A percentile compares a stretch with the other conserved stretches of the same genome.
phyloP scores from a whole-genome alignment of 257 asterid species.

The Forsythia viridissima region DNA sequence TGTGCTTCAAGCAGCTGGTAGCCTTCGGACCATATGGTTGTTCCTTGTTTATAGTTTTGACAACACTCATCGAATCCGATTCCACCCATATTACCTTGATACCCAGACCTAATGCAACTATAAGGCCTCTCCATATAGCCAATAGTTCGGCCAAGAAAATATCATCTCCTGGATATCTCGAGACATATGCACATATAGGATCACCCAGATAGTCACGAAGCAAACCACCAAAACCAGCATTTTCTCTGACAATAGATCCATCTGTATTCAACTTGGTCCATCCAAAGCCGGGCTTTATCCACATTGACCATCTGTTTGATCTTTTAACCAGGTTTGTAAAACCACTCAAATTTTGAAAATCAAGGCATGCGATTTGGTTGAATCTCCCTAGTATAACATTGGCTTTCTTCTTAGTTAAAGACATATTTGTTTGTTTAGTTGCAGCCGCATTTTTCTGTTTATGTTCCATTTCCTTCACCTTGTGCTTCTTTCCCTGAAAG shows the following conservation, averaged over 20 bases:
- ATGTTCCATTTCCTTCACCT: conserved; percentile 23
- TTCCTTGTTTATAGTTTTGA: conserved; percentile 40
- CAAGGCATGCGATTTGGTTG: conserved; percentile 14
- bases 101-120: conserved; percentile 25
- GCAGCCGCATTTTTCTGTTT: not conserved
- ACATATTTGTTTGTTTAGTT: not conserved
- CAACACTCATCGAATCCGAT: conserved; percentile 35
- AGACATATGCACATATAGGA: conserved; percentile 38
- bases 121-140: conserved; percentile 45
- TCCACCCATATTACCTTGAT: conserved; percentile 34
- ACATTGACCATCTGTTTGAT: conserved; percentile 18
- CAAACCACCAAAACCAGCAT: conserved; percentile 38
- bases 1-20: conserved; percentile 21
- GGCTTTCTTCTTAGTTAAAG: not conserved
- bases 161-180: conserved; percentile 25
- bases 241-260: conserved; percentile 30
- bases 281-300: conserved; percentile 36
- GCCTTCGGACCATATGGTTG: conserved; percentile 26
- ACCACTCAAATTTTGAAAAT: conserved; percentile 10
- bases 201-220: conserved; percentile 31
- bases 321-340: conserved; percentile 16
- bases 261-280: conserved; percentile 43
- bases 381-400: conserved; percentile 21
- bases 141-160: conserved; percentile 37
- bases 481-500: conserved; percentile 31